A percentile compares a stretch with the other conserved stretches of the same genome.
These are phyloP conservation scores for Sparassis latifolia DNA, from an alignment of 1,284 basidiomycete species.

Conservation along the genomic window DNA sequence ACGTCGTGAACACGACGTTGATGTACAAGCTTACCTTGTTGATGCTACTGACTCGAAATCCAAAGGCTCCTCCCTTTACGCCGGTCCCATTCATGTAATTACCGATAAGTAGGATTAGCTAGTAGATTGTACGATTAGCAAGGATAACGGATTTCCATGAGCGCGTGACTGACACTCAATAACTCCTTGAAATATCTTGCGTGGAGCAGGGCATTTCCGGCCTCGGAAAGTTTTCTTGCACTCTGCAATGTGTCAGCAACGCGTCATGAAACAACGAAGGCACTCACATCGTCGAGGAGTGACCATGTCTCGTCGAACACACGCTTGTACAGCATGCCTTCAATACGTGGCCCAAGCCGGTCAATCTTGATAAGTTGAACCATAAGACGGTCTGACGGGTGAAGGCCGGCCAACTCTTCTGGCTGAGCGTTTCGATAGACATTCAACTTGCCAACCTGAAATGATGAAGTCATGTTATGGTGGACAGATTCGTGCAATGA, in stretches of 20 bases:
- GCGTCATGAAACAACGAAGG: conserved; percentile 5
- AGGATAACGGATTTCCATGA: conserved; percentile 8
- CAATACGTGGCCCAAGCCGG: conserved; percentile 84
- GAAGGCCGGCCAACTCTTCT: conserved; percentile 85
- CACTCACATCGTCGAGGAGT: conserved; percentile 59
- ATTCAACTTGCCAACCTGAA: conserved; percentile 83
- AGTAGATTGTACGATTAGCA: neutral
- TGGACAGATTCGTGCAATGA: neutral
- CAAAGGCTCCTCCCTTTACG: conserved; percentile 94
- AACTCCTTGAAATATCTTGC: conserved; percentile 85
- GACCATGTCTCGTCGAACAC: conserved; percentile 80
- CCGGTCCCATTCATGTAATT: conserved; percentile 99
- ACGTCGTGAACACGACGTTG: too few relatives aligned
- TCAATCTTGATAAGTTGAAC: conserved; percentile 96
- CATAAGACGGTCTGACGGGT: conserved; percentile 94
- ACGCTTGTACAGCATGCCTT: conserved; percentile 90
- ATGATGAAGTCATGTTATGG: conserved; percentile 13
- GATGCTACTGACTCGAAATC: conserved; percentile 96
- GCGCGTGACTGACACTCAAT: conserved; percentile 52
- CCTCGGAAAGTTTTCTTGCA: conserved; percentile 74
- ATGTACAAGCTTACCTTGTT: conserved; percentile 63
- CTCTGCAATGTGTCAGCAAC: conserved; percentile 40
- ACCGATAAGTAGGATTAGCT: conserved; percentile 92
- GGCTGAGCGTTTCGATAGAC: conserved; percentile 83
- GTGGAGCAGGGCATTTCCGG: conserved; percentile 68